phyloP scores from a whole-genome alignment of 2,329 filamentous ascomycete genomes.

The Colletotrichum lini region DNA sequence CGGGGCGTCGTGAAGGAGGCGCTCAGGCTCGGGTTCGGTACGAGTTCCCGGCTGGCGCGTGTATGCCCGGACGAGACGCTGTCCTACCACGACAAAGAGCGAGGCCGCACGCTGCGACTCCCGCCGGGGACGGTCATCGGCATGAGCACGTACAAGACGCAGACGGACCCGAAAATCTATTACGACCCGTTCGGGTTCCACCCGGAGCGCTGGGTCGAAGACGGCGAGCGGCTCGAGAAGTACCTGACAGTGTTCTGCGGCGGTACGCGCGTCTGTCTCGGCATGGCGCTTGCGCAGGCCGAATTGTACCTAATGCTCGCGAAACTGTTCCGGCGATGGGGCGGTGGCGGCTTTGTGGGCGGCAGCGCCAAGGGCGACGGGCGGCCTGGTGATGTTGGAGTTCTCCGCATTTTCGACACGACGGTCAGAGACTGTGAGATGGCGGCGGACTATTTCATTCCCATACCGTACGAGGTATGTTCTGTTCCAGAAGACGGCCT shows the following conservation, averaged over 20 bases:
- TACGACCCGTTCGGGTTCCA: constrained; percentile 51
- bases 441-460: constrained; percentile 57
- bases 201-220: constrained; percentile 55
- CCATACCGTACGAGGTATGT: constrained; percentile 55
- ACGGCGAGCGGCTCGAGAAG: constrained; percentile 51
- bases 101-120: constrained; percentile 49
- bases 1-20: constrained; percentile 66
- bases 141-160: constrained; percentile 55
- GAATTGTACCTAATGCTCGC: constrained; percentile 56
- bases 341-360: constrained; percentile 50
- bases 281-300: constrained; percentile 55
- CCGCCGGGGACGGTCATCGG: constrained; percentile 54
- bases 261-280: constrained; percentile 54
- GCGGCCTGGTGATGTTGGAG: constrained; percentile 52
- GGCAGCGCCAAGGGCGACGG: constrained; percentile 51
- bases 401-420: constrained; percentile 54
- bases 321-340: constrained; percentile 53
- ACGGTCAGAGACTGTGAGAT: constrained; percentile 53
- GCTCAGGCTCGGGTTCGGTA: constrained; percentile 63
- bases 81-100: constrained; percentile 48
- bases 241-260: constrained; percentile 54
- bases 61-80: constrained; percentile 58
- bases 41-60: constrained; percentile 64
- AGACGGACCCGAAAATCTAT: constrained; percentile 53
- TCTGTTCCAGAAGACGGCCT: neutral